phyloP scores from a whole-genome alignment of 208 protist species.

The Leptomonas seymouri region DNA sequence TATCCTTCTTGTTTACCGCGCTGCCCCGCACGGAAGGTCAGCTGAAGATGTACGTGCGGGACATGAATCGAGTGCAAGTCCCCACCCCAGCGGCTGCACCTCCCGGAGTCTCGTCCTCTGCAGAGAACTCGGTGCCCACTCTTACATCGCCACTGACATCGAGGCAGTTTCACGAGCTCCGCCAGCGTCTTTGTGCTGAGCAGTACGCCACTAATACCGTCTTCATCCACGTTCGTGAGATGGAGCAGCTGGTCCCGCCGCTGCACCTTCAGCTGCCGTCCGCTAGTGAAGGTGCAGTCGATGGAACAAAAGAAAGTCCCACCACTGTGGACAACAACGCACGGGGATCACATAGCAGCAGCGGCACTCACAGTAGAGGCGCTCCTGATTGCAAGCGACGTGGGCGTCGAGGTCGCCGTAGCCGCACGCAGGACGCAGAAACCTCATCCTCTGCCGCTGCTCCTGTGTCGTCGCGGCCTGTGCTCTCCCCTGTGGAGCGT shows the following conservation, averaged over 20 bases:
- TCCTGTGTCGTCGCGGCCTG: neutral
- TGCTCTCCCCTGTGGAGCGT: slow-evolving; percentile 51
- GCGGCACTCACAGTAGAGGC: neutral
- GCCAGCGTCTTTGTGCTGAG: slow-evolving; percentile 66
- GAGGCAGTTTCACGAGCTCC: slow-evolving; percentile 38
- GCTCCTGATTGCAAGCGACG: slow-evolving; percentile 10
- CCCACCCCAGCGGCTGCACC: neutral
- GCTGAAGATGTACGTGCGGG: slow-evolving; percentile 61
- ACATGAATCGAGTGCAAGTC: slow-evolving; percentile 50
- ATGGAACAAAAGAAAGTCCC: neutral
- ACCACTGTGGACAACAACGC: neutral
- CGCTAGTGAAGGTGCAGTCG: neutral
- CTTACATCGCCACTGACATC: slow-evolving; percentile 6
- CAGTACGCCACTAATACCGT: slow-evolving; percentile 67
- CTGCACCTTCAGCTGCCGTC: slow-evolving; percentile 41
- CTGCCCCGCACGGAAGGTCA: slow-evolving; percentile 43
- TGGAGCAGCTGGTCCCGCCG: slow-evolving; percentile 81
- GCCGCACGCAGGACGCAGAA: neutral
- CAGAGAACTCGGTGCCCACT: neutral
- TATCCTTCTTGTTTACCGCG: slow-evolving; percentile 70
- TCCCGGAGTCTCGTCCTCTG: neutral
- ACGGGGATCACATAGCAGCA: neutral
- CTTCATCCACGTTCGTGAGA: slow-evolving; percentile 82
- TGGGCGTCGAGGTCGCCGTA: slow-evolving; percentile 20
- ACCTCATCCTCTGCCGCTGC: neutral